Evolutionary conservation across 1,284 basidiomycete genomes (phyloP), one percentile per base, ranked within the genome.

Genomic region (Apiotrichum akiyoshidainum): DNA sequence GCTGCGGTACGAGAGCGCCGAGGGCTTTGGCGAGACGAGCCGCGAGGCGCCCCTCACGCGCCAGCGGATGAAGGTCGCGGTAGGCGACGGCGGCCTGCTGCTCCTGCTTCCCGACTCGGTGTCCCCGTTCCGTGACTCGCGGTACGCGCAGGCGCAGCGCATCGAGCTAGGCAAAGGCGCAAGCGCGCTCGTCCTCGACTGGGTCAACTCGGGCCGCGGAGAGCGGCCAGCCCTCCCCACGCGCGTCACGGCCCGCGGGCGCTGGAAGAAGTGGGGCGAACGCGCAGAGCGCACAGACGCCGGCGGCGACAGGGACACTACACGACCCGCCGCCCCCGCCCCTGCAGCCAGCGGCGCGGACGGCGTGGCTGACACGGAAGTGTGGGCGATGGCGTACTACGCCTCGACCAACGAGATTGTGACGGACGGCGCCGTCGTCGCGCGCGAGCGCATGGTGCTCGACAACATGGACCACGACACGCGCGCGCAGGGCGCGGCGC

Each of bases 31-130:
- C 10, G 10, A 22, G 42, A 31, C 21, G 8, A 41, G 72, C 75
- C 49, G 63, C 59, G 54, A 55, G 33, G 46, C 46, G 40, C 45
- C 54, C 16, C 55, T 63, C 16, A 73, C 73, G 1, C 62, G 60
- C 14, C 77, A 78, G 58, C 78, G 80, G 19, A 78, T 90, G 70
- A 80, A 83, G 44, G 84, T 86, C 56, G 73, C 68, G 9, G 77
- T 94, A 45, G 74, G 80, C 1, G 68, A 83, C 1, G 68, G 76
- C 1, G 81, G 86, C 31, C 78, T 84, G 2, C 80, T 95, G 45
- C 83, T 91, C 66, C 82, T 95, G 53, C 83, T 97, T n/a, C 92
- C 92, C 0, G 89, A 92, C 66, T 89, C 91, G 14, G 88, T 95
- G 46, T 90, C 91, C n/a, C 94, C 91, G 72, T 97, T 94, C 78